Percentiles rank a stretch among this genome's conserved stretches.
Conservation (phyloP, 768 basidiomycete species). For the Russula abietina region DNA sequence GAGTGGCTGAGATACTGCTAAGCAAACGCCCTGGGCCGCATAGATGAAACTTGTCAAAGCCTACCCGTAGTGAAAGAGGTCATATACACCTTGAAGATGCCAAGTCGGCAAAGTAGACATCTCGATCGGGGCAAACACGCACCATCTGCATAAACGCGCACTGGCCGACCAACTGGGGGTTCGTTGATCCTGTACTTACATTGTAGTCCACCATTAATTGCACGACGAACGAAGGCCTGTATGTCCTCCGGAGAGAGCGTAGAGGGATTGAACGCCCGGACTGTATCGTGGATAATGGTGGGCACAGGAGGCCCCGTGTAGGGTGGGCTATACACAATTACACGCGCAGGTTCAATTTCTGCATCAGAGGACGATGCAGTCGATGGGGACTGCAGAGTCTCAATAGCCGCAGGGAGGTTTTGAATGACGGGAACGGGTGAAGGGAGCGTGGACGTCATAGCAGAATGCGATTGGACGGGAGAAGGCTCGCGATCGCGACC, state of each 20-base stretch:
- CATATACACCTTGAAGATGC: slow-evolving; percentile 70
- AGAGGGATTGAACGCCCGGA: slow-evolving; percentile 53
- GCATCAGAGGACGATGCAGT: slow-evolving; percentile 23
- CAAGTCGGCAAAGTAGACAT: background rate
- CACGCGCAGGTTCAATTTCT: slow-evolving; percentile 20
- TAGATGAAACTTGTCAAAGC: slow-evolving; percentile 26
- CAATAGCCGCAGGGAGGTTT: slow-evolving; percentile 16
- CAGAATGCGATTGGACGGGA: slow-evolving; percentile 27
- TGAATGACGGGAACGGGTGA: slow-evolving; percentile 15
- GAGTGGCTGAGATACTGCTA: slow-evolving; percentile 64
- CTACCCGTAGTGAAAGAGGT: slow-evolving; percentile 94
- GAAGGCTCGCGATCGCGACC: slow-evolving; percentile 38
- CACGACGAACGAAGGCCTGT: slow-evolving; percentile 64
- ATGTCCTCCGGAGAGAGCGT: slow-evolving; percentile 71
- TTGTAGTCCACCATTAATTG: slow-evolving; percentile 62
- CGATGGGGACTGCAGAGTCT: slow-evolving; percentile 8
- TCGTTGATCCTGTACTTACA: slow-evolving; percentile 77
- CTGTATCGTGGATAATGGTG: slow-evolving; percentile 27
- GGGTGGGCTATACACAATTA: slow-evolving; percentile 4
- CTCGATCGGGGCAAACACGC: slow-evolving; percentile 28
- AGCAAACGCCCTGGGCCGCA: slow-evolving; percentile 1
- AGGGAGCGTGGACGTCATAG: slow-evolving; percentile 25
- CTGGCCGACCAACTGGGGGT: slow-evolving; percentile 74
- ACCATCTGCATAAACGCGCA: slow-evolving; percentile 94
- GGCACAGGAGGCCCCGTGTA: slow-evolving; percentile 24